A percentile compares a stretch with the other conserved stretches of the same genome.
phyloP scores from a whole-genome alignment of 805 yeast species.

The Wickerhamiella parazyma region DNA sequence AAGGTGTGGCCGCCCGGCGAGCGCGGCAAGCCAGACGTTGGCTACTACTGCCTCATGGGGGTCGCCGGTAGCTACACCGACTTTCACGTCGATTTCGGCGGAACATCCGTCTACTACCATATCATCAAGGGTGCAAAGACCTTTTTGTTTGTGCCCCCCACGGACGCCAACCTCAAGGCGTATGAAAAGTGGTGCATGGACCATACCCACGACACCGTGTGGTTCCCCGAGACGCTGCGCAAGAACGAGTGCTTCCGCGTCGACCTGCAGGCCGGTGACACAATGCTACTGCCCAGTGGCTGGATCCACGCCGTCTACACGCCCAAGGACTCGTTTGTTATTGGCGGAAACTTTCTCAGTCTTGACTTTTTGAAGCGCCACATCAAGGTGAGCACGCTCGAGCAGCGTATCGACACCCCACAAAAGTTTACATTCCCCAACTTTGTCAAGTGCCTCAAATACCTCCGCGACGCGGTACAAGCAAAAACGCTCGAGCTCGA shows the following conservation, averaged over 20 bases:
- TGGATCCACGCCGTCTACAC: slow-evolving; percentile 90
- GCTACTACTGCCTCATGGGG: slow-evolving; percentile 75
- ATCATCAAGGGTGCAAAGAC: slow-evolving; percentile 61
- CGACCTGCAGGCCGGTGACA: slow-evolving; percentile 47
- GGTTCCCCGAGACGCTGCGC: slow-evolving; percentile 44
- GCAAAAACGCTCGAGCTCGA: neutral
- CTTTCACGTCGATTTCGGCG: slow-evolving; percentile 86
- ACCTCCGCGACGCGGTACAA: slow-evolving; percentile 15
- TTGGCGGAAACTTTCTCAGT: slow-evolving; percentile 82
- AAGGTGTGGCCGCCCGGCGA: slow-evolving; percentile 40
- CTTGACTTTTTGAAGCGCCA: slow-evolving; percentile 49
- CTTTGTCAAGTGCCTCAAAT: slow-evolving; percentile 59
- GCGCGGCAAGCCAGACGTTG: slow-evolving; percentile 27
- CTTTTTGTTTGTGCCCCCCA: slow-evolving; percentile 71
- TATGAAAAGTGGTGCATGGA: slow-evolving; percentile 65
- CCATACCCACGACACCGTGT: slow-evolving; percentile 44
- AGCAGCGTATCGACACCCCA: slow-evolving; percentile 56
- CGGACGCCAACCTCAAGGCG: slow-evolving; percentile 41
- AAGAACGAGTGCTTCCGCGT: slow-evolving; percentile 39
- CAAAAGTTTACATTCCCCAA: slow-evolving; percentile 64
- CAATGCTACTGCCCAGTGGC: slow-evolving; percentile 75
- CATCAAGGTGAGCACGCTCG: slow-evolving; percentile 46
- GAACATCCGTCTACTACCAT: slow-evolving; percentile 82
- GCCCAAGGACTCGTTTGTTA: slow-evolving; percentile 62
- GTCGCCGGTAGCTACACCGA: slow-evolving; percentile 72